Conservation (phyloP, 2,329 filamentous ascomycete species). For the Paracamarosporium sp. region DNA sequence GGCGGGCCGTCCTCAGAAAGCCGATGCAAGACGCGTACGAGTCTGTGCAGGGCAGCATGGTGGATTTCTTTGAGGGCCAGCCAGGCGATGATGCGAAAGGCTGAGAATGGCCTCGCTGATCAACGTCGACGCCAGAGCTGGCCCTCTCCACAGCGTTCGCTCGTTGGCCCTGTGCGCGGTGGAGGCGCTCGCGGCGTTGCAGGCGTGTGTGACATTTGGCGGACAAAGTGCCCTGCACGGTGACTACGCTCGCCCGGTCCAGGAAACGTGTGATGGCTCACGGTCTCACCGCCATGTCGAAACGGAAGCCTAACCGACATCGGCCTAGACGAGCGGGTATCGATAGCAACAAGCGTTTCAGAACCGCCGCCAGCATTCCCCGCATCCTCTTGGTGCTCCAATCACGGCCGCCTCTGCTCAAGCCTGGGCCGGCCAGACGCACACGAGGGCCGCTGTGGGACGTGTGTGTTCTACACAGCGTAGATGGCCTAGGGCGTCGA, state of each 20-base stretch:
- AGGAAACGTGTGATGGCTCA: slow-evolving; percentile 25
- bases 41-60: not conserved
- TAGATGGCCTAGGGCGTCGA: not conserved
- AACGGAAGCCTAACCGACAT: slow-evolving; percentile 22
- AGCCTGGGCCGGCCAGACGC: not conserved
- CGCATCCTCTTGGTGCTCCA: slow-evolving; percentile 23
- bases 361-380: slow-evolving; percentile 22
- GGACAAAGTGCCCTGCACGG: slow-evolving; percentile 19
- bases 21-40: slow-evolving; percentile 10
- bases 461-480: slow-evolving; percentile 4
- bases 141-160: not conserved
- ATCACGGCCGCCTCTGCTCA: slow-evolving; percentile 20
- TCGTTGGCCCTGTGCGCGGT: not conserved
- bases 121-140: not conserved
- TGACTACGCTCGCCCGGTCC: slow-evolving; percentile 13
- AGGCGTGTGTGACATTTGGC: slow-evolving; percentile 17
- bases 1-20: slow-evolving; percentile 9
- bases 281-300: slow-evolving; percentile 36
- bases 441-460: not conserved
- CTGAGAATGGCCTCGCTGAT: not conserved
- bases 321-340: slow-evolving; percentile 20
- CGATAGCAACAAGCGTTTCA: slow-evolving; percentile 28
- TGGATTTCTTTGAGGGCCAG: too few relatives aligned
- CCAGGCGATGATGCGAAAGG: too few relatives aligned
- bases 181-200: slow-evolving; percentile 6